Evolutionary conservation across 1,139 yeast genomes (phyloP), one percentile per base, ranked within the genome.

Genomic region (Suhomyces panamericanus): DNA sequence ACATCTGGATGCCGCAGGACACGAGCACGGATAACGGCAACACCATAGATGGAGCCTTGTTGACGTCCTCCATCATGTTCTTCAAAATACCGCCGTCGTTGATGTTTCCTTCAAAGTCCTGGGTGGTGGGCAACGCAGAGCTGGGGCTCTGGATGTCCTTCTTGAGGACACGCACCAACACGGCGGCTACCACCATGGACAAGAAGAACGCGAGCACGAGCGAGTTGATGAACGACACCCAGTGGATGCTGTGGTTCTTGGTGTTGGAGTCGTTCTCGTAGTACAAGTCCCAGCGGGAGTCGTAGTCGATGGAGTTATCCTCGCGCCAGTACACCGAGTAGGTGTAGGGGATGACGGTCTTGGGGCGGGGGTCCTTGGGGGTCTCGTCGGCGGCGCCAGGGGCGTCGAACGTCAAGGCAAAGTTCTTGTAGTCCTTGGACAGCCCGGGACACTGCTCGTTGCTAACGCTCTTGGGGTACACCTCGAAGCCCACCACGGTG

Each of bases 251-350:
- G 32, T 62, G 63, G 44, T 64, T 62, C 20, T 71, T 67, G 6
- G 65, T 63, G 33, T 66, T 64, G 30, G 75, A 77, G 39, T 80
- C 87, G 52, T 79, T 75, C 43, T 79, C 76, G 58, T 84, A 78
- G 61, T 85, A 89, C 55, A 83, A 67, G 43, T 81, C 82, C 95
- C 96, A 88, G 54, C 96, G 72, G 49, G 81, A 74, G 41, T 75
- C 75, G 77, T 90, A 87, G 36, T 79, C 78, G 27, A 87, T 72
- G 3, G 81, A 74, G 39, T 70, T 69, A 49, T 89, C 96, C 62
- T 89, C 96, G 61, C 95, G 74, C 95, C 96, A 90, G 60, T 86
- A 86, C 4, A 90, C 91, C 0, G 96, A 80, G 58, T 89, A 90
- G 1, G 96, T 86, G 64, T 81, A 89, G 8, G 93, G 90, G 37